Percentiles rank a stretch among this genome's conserved stretches.
Evolutionary conservation across 345 rosid genomes (phyloP).

Genomic region (Noccaea caerulescens): DNA sequence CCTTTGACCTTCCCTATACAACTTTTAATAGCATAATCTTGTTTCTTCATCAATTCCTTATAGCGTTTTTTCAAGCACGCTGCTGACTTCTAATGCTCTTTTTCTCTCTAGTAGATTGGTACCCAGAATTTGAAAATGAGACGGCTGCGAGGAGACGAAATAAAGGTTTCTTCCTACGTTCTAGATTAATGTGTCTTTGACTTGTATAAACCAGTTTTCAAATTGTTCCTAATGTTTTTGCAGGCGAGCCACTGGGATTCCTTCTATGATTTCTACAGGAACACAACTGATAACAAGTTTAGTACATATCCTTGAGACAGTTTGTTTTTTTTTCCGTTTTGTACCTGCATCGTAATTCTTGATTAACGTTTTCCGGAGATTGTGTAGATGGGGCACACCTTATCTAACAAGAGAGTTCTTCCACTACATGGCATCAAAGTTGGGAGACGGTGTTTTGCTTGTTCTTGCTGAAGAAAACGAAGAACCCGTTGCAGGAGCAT

Average conservation of each 20-base stretch:
- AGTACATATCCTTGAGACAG: slow-evolving; percentile 35
- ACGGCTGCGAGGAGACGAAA: slow-evolving; percentile 83
- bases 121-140: slow-evolving; percentile 85
- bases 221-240: slow-evolving; percentile 31
- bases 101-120: slow-evolving; percentile 63
- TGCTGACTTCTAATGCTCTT: slow-evolving; percentile 41
- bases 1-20: neutral
- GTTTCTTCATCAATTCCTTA: neutral
- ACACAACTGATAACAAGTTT: slow-evolving; percentile 94
- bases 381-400: slow-evolving; percentile 91
- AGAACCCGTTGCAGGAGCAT: slow-evolving; percentile 90
- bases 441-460: slow-evolving; percentile 77
- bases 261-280: slow-evolving; percentile 84
- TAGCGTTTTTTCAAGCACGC: neutral
- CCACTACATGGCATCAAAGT: slow-evolving; percentile 74
- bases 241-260: slow-evolving; percentile 98
- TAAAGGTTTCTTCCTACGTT: slow-evolving; percentile 58
- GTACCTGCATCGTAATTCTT: neutral
- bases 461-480: slow-evolving; percentile 87
- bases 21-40: neutral
- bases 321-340: neutral
- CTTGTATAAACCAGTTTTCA: no score
- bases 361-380: slow-evolving; percentile 16
- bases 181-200: neutral
- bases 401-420: slow-evolving; percentile 90